These are phyloP conservation scores for Arthroderma sp. DNA, from an alignment of 2,329 filamentous ascomycete species.

Conservation along the genomic window DNA sequence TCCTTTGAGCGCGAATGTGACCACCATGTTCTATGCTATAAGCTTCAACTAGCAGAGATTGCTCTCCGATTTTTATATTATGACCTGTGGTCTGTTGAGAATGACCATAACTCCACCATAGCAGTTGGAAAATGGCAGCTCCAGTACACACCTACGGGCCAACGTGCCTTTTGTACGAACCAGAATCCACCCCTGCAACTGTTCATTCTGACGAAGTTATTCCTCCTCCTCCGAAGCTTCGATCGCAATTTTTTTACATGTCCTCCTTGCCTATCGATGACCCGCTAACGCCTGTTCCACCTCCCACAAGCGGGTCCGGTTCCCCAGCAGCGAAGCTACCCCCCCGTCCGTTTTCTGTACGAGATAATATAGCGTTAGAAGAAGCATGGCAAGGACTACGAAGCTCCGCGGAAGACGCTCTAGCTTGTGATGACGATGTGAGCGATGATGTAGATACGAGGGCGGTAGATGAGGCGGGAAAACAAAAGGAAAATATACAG, in stretches of 20 bases:
- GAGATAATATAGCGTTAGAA: constrained; percentile 69
- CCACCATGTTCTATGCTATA: no score
- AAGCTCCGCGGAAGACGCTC: constrained; percentile 5
- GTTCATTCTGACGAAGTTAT: constrained; percentile 14
- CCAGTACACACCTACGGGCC: constrained; percentile 46
- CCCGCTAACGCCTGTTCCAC: constrained; percentile 57
- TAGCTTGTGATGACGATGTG: no score
- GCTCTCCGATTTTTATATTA: no score
- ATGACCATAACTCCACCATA: no score
- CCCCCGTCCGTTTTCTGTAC: constrained; percentile 63
- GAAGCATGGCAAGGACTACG: constrained; percentile 57
- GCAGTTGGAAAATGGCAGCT: constrained; percentile 21
- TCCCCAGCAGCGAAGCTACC: constrained; percentile 43
- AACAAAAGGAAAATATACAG: constrained; percentile 8
- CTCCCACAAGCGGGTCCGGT: constrained; percentile 35
- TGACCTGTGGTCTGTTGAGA: no score
- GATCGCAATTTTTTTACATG: constrained; percentile 72
- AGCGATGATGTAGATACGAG: constrained; percentile 3
- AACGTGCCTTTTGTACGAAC: constrained; percentile 40
- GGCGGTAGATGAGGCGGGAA: constrained; percentile 9
- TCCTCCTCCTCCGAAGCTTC: constrained; percentile 42
- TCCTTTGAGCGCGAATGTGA: no score
- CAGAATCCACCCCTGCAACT: constrained; percentile 16
- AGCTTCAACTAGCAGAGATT: no score
- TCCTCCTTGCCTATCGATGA: constrained; percentile 77